Evolutionary conservation across 2,329 filamentous ascomycete species (phyloP).

Genomic region (Talaromyces atroroseus): DNA sequence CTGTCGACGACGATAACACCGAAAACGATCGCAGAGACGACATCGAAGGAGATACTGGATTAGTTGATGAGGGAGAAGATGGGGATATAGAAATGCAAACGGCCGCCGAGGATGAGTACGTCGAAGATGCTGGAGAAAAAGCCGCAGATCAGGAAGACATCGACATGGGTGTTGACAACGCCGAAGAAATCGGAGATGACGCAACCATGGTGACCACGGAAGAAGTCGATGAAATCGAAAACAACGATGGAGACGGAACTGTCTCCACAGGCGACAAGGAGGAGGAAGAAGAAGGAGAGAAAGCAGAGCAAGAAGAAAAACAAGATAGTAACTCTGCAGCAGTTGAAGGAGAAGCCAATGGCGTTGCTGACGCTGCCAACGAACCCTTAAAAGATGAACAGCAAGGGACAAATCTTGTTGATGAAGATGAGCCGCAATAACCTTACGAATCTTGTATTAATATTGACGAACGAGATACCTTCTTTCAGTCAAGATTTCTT

Average conservation of each 20-base stretch:
- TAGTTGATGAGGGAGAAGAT: conserved; percentile 9
- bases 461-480: neutral
- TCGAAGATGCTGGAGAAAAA: neutral
- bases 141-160: conserved; percentile 1
- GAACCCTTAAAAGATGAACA: neutral
- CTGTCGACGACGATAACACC: conserved; percentile 14
- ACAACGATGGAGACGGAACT: conserved; percentile 1
- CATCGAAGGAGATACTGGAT: conserved; percentile 14
- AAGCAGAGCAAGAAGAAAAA: neutral
- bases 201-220: conserved; percentile 15
- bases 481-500: neutral
- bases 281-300: neutral
- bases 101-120: conserved; percentile 4
- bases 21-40: conserved; percentile 6
- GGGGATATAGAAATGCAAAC: conserved; percentile 10
- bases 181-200: conserved; percentile 20
- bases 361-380: neutral
- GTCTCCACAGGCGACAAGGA: conserved; percentile 1
- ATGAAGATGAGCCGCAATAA: neutral
- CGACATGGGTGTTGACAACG: conserved; percentile 9
- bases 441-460: neutral
- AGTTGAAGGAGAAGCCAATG: neutral
- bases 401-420: neutral
- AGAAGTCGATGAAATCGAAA: neutral
- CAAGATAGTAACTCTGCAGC: neutral